A percentile compares a stretch with the other conserved stretches of the same genome.
Conservation (phyloP, 1,139 yeast species). For the Yamadazyma oceani region DNA sequence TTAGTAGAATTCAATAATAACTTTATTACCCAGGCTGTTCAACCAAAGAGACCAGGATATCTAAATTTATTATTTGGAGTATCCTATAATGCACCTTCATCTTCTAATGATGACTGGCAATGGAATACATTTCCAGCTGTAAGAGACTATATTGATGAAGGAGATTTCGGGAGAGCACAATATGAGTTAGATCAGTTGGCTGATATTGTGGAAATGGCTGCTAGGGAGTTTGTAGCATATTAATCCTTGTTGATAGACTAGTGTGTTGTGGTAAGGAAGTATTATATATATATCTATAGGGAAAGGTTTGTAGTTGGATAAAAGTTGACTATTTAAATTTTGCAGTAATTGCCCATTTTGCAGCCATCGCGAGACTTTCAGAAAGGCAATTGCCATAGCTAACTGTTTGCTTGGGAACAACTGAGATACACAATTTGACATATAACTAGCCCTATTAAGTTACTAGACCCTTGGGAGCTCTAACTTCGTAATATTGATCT, state of each 20-base stretch:
- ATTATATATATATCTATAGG: no score
- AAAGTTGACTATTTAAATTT: background rate
- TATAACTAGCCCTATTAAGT: no score
- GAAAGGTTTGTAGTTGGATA: no score
- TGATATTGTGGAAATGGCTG: constrained; percentile 27
- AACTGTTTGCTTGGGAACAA: no score
- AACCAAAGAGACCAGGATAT: constrained; percentile 63
- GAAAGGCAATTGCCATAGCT: no score
- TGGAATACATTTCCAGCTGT: constrained; percentile 78
- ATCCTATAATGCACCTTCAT: constrained; percentile 54
- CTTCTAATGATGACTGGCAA: constrained; percentile 30
- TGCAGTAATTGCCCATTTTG: background rate
- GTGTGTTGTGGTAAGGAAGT: no score
- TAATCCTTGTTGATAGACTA: no score
- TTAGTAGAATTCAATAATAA: constrained; percentile 57
- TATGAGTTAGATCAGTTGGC: constrained; percentile 51
- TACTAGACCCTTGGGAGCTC: no score
- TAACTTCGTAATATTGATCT: no score
- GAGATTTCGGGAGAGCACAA: constrained; percentile 59
- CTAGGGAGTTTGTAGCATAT: constrained; percentile 15
- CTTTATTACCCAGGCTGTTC: constrained; percentile 44
- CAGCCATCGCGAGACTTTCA: no score
- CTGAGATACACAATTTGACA: no score
- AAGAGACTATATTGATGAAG: constrained; percentile 57
- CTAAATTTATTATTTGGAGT: constrained; percentile 73